Percentiles rank a stretch among this genome's conserved stretches.
phyloP scores from a whole-genome alignment of 2,329 filamentous ascomycete species.

The Botrytis sinoallii region DNA sequence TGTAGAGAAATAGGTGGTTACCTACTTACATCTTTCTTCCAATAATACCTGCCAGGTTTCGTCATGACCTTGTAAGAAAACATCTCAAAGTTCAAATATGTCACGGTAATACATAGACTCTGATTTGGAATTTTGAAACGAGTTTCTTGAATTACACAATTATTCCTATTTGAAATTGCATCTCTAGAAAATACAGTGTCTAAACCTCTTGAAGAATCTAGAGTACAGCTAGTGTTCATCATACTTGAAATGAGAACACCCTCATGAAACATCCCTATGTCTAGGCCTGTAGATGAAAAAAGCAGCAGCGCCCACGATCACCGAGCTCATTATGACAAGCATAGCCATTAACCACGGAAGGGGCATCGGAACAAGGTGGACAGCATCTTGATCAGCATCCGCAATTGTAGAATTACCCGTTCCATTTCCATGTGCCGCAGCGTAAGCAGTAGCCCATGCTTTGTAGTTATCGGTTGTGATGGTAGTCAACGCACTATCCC shows the following conservation, averaged over 20 bases:
- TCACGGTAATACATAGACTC: not conserved
- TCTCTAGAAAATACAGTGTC: not conserved
- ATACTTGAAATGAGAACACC: too few species aligned
- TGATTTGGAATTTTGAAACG: not conserved
- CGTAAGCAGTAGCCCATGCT: not conserved
- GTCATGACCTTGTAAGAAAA: fast-evolving
- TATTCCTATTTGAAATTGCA: not conserved
- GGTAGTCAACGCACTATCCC: not conserved
- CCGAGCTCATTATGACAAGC: not conserved
- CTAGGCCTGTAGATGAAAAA: not conserved
- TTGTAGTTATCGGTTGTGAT: not conserved
- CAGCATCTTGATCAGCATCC: not conserved
- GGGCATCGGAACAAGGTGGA: not conserved
- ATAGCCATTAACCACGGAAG: not conserved
- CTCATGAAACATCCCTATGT: not conserved
- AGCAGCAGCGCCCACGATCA: not conserved
- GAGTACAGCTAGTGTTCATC: too few species aligned
- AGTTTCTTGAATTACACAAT: not conserved
- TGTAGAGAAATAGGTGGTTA: not conserved
- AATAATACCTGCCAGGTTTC: not conserved
- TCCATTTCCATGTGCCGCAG: not conserved
- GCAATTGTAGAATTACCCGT: not conserved
- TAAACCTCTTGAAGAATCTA: not conserved
- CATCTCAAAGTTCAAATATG: not conserved
- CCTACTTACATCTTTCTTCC: too few species aligned